Evolutionary conservation across 208 protist genomes (phyloP).

Genomic region (Porcisia hertigi): DNA sequence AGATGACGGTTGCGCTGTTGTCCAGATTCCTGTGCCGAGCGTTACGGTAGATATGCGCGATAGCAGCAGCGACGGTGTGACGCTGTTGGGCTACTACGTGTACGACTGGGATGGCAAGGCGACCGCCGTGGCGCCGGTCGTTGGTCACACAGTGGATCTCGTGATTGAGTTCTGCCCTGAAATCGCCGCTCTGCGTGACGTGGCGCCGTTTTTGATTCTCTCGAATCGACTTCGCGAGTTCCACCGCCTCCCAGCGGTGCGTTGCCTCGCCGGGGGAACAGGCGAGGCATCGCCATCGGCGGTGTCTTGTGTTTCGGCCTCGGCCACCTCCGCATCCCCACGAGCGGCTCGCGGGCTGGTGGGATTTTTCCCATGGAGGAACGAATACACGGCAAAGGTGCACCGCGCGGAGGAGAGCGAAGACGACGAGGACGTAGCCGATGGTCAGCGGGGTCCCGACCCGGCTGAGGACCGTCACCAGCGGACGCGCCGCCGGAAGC

Average conservation of each 20-base stretch:
- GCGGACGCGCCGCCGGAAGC: constrained; percentile 53
- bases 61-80: constrained; percentile 20
- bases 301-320: not conserved
- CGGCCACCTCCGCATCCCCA: not conserved
- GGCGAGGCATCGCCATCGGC: constrained; percentile 1
- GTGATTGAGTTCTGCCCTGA: constrained; percentile 70
- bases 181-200: constrained; percentile 39
- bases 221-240: constrained; percentile 48
- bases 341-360: constrained; percentile 39
- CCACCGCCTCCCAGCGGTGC: constrained; percentile 43
- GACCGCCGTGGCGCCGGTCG: constrained; percentile 38
- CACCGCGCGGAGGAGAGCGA: constrained; percentile 26
- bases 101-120: constrained; percentile 50
- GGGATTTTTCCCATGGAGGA: constrained; percentile 72
- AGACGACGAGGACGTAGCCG: constrained; percentile 31
- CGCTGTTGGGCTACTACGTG: constrained; percentile 76
- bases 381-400: constrained; percentile 17
- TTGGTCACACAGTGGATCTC: constrained; percentile 55
- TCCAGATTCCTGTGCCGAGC: constrained; percentile 48
- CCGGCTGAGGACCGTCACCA: constrained; percentile 22
- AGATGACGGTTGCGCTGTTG: constrained; percentile 81
- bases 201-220: constrained; percentile 72
- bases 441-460: constrained; percentile 17
- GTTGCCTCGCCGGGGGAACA: constrained; percentile 8
- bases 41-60: not conserved